phyloP scores from a whole-genome alignment of 75 land plant genomes.

The Chamaecyparis obtusa region DNA sequence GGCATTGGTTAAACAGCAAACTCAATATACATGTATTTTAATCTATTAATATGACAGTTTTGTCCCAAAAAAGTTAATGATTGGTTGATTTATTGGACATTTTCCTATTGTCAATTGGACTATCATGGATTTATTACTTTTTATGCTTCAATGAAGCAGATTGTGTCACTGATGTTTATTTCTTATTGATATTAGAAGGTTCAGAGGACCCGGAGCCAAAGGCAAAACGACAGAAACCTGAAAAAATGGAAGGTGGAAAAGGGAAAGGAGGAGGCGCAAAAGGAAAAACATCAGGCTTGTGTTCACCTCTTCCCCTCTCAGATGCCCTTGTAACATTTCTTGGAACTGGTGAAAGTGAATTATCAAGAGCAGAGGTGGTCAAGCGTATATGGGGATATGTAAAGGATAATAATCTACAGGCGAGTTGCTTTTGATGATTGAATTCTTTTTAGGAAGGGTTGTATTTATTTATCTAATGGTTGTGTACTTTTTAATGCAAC shows the following conservation, averaged over 20 bases:
- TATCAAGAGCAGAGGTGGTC: slow-evolving; percentile 69
- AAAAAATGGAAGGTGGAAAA: slow-evolving; percentile 18
- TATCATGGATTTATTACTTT: not conserved
- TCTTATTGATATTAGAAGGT: slow-evolving; percentile 18
- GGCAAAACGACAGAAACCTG: slow-evolving; percentile 54
- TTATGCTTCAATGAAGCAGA: not conserved
- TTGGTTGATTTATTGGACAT: not conserved
- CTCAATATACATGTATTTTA: too few relatives aligned
- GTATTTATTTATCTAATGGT: not conserved
- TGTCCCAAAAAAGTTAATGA: not conserved
- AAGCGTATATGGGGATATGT: slow-evolving; percentile 94
- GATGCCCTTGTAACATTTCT: slow-evolving; percentile 71
- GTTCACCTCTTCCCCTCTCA: slow-evolving; percentile 77
- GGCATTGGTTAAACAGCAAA: not conserved
- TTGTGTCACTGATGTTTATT: not conserved
- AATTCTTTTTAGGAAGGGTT: not conserved
- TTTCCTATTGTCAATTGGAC: not conserved
- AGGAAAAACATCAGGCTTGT: slow-evolving; percentile 44
- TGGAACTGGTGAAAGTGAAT: slow-evolving; percentile 73
- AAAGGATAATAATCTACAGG: slow-evolving; percentile 82
- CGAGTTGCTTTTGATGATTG: slow-evolving; percentile 13
- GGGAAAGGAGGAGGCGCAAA: slow-evolving; percentile 25
- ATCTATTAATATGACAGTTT: too few relatives aligned
- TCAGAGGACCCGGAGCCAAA: slow-evolving; percentile 50
- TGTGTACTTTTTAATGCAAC: not conserved